Percentiles rank a stretch among this genome's conserved stretches.
phyloP scores from a whole-genome alignment of 257 asterid genomes.

The Scutellaria galericulata region DNA sequence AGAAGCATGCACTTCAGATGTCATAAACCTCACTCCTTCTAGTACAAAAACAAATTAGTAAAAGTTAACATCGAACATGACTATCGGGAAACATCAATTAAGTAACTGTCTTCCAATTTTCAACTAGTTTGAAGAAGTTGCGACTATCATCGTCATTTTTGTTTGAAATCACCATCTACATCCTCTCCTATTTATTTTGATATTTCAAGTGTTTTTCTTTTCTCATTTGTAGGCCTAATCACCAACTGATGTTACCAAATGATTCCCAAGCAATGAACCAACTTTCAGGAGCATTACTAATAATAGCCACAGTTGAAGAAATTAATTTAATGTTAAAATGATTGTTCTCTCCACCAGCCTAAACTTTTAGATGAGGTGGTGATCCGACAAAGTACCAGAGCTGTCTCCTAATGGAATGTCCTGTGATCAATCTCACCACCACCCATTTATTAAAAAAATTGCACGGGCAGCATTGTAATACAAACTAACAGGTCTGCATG shows the following conservation, averaged over 20 bases:
- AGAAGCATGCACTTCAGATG: background rate
- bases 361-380: background rate
- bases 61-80: background rate
- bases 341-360: background rate
- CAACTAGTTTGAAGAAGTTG: conserved; percentile 14
- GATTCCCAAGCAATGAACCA: conserved; percentile 1
- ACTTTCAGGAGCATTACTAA: conserved; percentile 3
- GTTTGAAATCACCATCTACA: conserved; percentile 16
- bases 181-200: conserved; percentile 19
- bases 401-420: too few relatives aligned
- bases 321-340: background rate
- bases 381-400: too few relatives aligned
- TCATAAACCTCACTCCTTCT: conserved; percentile 5
- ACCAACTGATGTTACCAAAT: conserved; percentile 3
- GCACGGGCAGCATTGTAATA: too few relatives aligned
- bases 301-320: background rate
- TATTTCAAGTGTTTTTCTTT: background rate
- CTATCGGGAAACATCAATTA: background rate
- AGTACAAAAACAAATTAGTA: background rate
- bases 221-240: background rate
- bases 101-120: conserved; percentile 5
- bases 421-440: too few relatives aligned
- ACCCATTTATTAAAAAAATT: too few relatives aligned
- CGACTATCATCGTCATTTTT: conserved; percentile 9
- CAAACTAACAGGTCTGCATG: too few relatives aligned